These are phyloP conservation scores for Rheum nobile DNA, from an alignment of 148 eudicot species.

Conservation along the genomic window DNA sequence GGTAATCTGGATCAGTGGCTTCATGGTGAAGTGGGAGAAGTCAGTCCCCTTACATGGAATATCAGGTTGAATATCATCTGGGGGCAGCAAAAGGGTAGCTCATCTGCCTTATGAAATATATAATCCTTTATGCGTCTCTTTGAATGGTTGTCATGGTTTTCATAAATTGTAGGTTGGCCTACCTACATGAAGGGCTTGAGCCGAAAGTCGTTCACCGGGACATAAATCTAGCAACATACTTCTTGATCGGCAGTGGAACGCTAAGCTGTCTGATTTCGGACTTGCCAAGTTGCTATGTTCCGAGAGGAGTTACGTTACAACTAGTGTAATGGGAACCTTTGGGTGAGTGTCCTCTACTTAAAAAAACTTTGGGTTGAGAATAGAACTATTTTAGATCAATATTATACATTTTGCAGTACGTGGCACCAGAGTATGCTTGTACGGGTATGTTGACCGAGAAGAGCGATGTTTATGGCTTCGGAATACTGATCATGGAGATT, in stretches of 20 bases:
- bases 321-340: slow-evolving; percentile 8
- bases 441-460: slow-evolving; percentile 10
- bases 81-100: slow-evolving; percentile 35
- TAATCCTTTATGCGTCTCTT: background rate
- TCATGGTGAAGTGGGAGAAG: slow-evolving; percentile 6
- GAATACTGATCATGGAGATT: slow-evolving; percentile 9
- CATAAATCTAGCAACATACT: slow-evolving; percentile 8
- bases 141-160: background rate
- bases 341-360: slow-evolving; percentile 2
- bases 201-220: slow-evolving; percentile 10
- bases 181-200: slow-evolving; percentile 11
- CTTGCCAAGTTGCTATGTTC: slow-evolving; percentile 7
- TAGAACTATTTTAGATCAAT: background rate
- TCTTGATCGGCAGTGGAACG: slow-evolving; percentile 2
- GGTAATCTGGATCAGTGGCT: slow-evolving; percentile 9
- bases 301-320: slow-evolving; percentile 1
- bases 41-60: slow-evolving; percentile 37
- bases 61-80: slow-evolving; percentile 26
- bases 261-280: slow-evolving; percentile 9
- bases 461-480: slow-evolving; percentile 8
- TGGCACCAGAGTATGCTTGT: slow-evolving; percentile 11
- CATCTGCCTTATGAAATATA: background rate
- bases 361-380: background rate
- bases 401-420: slow-evolving; percentile 1
- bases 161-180: background rate